Base-by-base conservation (phyloP, 23 red algal genomes). In the Gracilaria domingensis region DNA sequence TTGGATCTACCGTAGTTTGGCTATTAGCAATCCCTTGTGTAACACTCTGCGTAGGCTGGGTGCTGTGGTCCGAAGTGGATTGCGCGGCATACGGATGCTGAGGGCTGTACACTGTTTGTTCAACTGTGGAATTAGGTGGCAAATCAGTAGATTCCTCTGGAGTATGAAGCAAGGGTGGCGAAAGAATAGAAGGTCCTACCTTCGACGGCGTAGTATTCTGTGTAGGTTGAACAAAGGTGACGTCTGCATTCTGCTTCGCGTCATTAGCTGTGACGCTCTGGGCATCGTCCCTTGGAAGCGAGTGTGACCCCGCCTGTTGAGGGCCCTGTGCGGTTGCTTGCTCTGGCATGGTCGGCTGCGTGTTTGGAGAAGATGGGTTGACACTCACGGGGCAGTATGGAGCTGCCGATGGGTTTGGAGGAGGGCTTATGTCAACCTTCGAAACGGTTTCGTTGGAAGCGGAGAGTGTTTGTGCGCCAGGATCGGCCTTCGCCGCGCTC, bases 371-470 rank as follows among this genome's bases (percentile, higher is more conserved):
- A 49, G 72, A 77, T 40, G 72, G 72, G 50, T 49, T 50, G 45
- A 51, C 72, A 51, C 45, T 49, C 26, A n/a, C 38, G 45, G 42
- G 45, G 39, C n/a, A 51, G 14, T 40, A 49, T 51, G 39, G 39
- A 20, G 38, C 72, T 49, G 45, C 39, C 39, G 42, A 5, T 50
- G 39, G 42, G 26, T 45, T 49, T 30, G 20, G 38, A 29, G 72
- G 72, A 77, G 72, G 72, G 26, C 39, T 45, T 42, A 30, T 23
- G 40, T 77, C 72, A 77, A 77, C 72, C 17, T 77, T 77, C 72
- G 72, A 35, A 77, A 51, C 72, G 42, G 72, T 49, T 26, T 45
- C 45, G 45, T 45, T 77, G 72, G 39, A 18, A 29, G 42, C 72
- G 72, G 72, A 77, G 38, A 49, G 42, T 8, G 42, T 18, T 26